Base-by-base conservation (phyloP, 2,329 filamentous ascomycete species). In the Phaeomoniella chlamydospora region DNA sequence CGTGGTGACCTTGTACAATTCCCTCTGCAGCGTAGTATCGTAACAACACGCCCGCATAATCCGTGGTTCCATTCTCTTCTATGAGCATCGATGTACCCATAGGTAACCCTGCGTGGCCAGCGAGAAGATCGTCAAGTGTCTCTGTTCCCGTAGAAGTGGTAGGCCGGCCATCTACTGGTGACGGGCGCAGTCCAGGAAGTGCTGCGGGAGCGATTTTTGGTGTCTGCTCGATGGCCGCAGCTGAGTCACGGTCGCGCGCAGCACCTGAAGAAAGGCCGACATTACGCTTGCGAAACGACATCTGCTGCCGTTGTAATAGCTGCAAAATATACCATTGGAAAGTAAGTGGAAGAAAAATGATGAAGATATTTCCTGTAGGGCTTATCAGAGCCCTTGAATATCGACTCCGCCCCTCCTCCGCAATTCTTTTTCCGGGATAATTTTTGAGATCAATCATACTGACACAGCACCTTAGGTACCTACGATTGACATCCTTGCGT, bases 11-110 rank as follows among this genome's bases (percentile, higher is more conserved):
- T 52, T 98, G 90, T 4, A 92, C 74, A 3, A 96, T 72, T 2
- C 90, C 90, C 58, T 98, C 87, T 0, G 88, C 87, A 1, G 86
- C 88, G 59, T 85, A 98, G 55, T 90, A 94, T 37, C 82, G 73
- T 31, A 94, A 59, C 39, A 96, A 61, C 16, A 83, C 74, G 2
- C 87, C 84, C 0, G 83, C 77, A 61, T 93, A 98, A 55, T 98
- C 90, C 0, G 90, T 98, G 1, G 88, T 94, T 0, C 88, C 88
- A 39, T 77, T 80, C 50, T 98, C 90, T 52, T 88, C 83, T 18
- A 94, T 64, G 4, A 98, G 60, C 1, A 96, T 52, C 1, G 77
- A 82, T 13, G 74, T 84, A 0, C 90, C 90, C 4, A 96, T 66
- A 0, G 83, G 75, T 3, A 96, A 65, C 0, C 90, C 90, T 3